These are phyloP conservation scores for Talaromyces sp. DNA, from an alignment of 2,329 filamentous ascomycete genomes.

Conservation along the genomic window DNA sequence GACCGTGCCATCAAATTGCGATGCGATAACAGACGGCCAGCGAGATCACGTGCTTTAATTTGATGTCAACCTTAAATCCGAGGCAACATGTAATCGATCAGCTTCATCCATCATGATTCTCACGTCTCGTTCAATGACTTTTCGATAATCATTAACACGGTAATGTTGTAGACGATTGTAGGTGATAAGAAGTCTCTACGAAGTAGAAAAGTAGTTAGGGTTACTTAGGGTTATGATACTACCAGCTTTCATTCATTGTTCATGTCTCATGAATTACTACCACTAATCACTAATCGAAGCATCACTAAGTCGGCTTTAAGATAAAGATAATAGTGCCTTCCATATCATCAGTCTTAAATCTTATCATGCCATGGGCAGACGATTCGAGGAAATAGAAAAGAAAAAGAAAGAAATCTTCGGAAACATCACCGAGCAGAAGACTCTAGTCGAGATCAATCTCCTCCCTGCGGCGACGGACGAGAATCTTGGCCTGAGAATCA, in stretches of 20 bases:
- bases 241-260: background rate
- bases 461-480: constrained; percentile 15
- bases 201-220: too few species aligned
- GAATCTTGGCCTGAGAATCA: constrained; percentile 5
- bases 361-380: background rate
- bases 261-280: background rate
- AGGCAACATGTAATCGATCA: too few species aligned
- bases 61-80: too few species aligned
- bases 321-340: background rate
- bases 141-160: too few species aligned
- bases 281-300: background rate
- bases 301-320: background rate
- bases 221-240: too few species aligned
- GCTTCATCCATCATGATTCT: too few species aligned
- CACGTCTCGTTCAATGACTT: too few species aligned
- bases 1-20: too few species aligned
- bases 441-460: constrained; percentile 10
- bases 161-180: too few species aligned
- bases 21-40: too few species aligned
- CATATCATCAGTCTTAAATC: background rate
- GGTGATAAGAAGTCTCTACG: too few species aligned
- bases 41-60: too few species aligned
- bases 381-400: background rate
- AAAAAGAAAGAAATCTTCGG: background rate
- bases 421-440: background rate